phyloP scores from a whole-genome alignment of 2,329 filamentous ascomycete genomes.

The Furcasterigmium sp. region DNA sequence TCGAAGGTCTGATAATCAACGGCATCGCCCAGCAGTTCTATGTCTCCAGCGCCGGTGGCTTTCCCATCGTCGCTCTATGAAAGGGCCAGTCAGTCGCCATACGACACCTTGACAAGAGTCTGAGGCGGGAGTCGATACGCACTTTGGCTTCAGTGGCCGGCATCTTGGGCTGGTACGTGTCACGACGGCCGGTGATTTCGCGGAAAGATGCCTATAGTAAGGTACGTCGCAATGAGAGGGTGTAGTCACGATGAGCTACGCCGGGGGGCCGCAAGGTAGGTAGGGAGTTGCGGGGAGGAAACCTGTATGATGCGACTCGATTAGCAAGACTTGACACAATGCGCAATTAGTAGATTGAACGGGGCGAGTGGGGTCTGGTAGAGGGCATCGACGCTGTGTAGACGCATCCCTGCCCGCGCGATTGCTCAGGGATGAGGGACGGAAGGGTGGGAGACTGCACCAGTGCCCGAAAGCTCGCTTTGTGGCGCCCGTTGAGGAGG shows the following conservation, averaged over 20 bases:
- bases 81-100: not conserved
- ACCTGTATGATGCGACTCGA: no score
- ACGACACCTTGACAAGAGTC: no score
- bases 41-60: conserved; percentile 19
- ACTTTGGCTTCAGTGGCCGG: conserved; percentile 23
- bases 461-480: no score
- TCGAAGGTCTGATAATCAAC: conserved; percentile 80
- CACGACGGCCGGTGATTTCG: no score
- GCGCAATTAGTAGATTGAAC: not conserved
- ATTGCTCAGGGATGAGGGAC: no score
- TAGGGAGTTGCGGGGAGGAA: conserved; percentile 1
- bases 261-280: conserved; percentile 3
- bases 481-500: no score
- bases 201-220: no score
- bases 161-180: conserved; percentile 6
- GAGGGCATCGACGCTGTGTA: no score
- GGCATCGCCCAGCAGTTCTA: conserved; percentile 60
- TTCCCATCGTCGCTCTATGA: conserved; percentile 10
- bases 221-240: not conserved
- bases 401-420: no score
- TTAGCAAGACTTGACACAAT: conserved; percentile 1
- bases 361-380: no score
- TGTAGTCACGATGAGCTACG: conserved; percentile 3
- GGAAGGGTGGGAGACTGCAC: conserved; percentile 6
- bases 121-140: no score